A percentile compares a stretch with the other conserved stretches of the same genome.
phyloP scores from a whole-genome alignment of 176 grass and related monocot species.

The Poa annua region DNA sequence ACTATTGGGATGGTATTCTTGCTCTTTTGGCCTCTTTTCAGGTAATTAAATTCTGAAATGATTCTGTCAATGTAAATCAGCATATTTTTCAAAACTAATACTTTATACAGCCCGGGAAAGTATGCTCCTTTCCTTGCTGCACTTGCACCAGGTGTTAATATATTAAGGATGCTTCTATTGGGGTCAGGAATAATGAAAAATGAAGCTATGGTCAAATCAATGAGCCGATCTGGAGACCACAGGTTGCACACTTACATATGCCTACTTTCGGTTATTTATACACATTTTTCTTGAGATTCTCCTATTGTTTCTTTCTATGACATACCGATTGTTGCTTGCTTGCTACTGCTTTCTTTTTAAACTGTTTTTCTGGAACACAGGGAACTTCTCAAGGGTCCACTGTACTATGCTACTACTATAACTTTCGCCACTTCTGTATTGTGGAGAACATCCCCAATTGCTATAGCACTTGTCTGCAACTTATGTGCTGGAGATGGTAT shows the following conservation, averaged over 20 bases:
- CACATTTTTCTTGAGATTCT: background rate
- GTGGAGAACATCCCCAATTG: slow-evolving; percentile 82
- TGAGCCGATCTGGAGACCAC: slow-evolving; percentile 73
- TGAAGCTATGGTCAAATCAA: slow-evolving; percentile 92
- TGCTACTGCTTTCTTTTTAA: background rate
- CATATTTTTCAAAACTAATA: slow-evolving; percentile 39
- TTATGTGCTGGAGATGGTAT: slow-evolving; percentile 94
- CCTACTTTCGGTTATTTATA: background rate
- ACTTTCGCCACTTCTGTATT: slow-evolving; percentile 74
- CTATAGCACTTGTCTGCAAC: slow-evolving; percentile 92
- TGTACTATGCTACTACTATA: slow-evolving; percentile 86
- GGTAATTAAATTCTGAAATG: slow-evolving; percentile 49
- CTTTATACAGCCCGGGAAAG: slow-evolving; percentile 60
- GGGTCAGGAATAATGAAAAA: slow-evolving; percentile 76
- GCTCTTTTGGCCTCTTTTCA: slow-evolving; percentile 94
- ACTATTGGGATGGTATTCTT: slow-evolving; percentile 79
- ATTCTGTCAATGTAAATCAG: background rate
- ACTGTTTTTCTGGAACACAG: slow-evolving; percentile 50
- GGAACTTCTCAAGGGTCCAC: slow-evolving; percentile 93
- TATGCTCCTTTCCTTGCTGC: slow-evolving; percentile 82
- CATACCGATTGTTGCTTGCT: slow-evolving; percentile 21
- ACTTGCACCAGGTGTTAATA: slow-evolving; percentile 73
- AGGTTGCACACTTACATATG: slow-evolving; percentile 55
- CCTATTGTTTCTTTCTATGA: background rate
- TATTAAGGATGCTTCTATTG: slow-evolving; percentile 84